These are phyloP conservation scores for Microdochium bolleyi DNA, from an alignment of 2,329 filamentous ascomycete genomes.

Conservation along the genomic window DNA sequence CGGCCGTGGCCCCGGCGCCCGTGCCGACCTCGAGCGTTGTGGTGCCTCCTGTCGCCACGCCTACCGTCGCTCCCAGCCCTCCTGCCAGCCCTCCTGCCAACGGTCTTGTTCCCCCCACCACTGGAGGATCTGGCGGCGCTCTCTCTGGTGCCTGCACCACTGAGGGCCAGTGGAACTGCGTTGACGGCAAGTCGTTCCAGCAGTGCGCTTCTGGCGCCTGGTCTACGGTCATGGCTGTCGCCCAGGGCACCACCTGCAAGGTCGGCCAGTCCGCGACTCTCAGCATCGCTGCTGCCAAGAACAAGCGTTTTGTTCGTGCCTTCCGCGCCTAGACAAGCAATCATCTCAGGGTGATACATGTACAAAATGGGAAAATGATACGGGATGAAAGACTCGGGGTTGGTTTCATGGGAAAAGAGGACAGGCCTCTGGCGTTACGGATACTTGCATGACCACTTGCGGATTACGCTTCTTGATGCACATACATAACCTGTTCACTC, in stretches of 20 bases:
- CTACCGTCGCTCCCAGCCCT: slow-evolving; percentile 7
- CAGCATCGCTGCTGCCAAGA: slow-evolving; percentile 21
- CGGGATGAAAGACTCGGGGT: not conserved
- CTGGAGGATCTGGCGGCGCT: slow-evolving; percentile 8
- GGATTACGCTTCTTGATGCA: not conserved
- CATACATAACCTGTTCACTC: not conserved
- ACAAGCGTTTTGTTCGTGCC: slow-evolving; percentile 11
- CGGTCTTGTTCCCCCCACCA: slow-evolving; percentile 10
- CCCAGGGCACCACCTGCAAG: slow-evolving; percentile 36
- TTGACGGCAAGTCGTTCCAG: slow-evolving; percentile 41
- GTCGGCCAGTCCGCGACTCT: slow-evolving; percentile 30
- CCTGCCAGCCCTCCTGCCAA: slow-evolving; percentile 7
- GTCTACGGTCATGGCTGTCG: slow-evolving; percentile 32
- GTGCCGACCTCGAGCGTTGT: slow-evolving; percentile 5
- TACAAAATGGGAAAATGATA: not conserved
- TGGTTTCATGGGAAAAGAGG: not conserved
- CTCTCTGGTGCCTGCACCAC: slow-evolving; percentile 32
- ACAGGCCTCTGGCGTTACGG: not conserved
- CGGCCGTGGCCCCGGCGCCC: slow-evolving; percentile 12
- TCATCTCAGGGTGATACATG: not conserved
- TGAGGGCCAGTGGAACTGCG: slow-evolving; percentile 47
- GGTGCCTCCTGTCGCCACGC: slow-evolving; percentile 3
- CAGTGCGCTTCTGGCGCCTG: slow-evolving; percentile 45
- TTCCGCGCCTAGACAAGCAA: slow-evolving; percentile 14
- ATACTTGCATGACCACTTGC: not conserved